A percentile compares a stretch with the other conserved stretches of the same genome.
phyloP scores from a whole-genome alignment of 1,139 yeast species.

The Pichia sp. region DNA sequence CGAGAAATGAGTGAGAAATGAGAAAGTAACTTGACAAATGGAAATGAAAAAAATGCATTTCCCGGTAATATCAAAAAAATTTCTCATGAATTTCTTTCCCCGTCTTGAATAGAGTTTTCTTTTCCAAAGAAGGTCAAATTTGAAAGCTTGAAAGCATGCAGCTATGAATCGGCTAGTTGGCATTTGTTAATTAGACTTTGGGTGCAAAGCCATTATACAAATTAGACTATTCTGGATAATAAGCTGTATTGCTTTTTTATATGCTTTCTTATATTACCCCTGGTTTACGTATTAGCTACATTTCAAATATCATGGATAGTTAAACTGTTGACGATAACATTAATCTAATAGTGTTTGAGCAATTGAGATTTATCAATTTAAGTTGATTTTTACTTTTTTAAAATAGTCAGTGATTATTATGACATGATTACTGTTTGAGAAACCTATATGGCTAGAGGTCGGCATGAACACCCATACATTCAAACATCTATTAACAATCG shows the following conservation, averaged over 20 bases:
- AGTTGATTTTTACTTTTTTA: not conserved
- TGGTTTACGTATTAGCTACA: slow-evolving; percentile 3
- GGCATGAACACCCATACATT: slow-evolving; percentile 14
- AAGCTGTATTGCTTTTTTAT: not conserved
- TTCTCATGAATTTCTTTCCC: too few species aligned
- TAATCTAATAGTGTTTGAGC: not conserved
- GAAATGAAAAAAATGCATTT: too few species aligned
- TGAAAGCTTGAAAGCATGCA: too few species aligned
- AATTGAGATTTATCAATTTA: not conserved
- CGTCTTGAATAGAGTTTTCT: too few species aligned
- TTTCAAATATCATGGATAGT: not conserved
- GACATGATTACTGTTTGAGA: not conserved
- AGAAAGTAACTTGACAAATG: too few species aligned
- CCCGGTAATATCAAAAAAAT: too few species aligned
- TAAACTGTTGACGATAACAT: too few species aligned
- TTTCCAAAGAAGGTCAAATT: too few species aligned
- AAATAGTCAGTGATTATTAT: not conserved
- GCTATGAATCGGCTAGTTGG: not conserved
- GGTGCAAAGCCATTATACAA: slow-evolving; percentile 1
- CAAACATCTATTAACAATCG: slow-evolving; percentile 15
- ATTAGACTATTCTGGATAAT: too few species aligned
- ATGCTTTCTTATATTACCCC: not conserved
- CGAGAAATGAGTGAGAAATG: too few species aligned
- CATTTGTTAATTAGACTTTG: too few species aligned
- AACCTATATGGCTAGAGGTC: slow-evolving; percentile 10